A percentile compares a stretch with the other conserved stretches of the same genome.
These are phyloP conservation scores for Mycena galericulata DNA, from an alignment of 768 basidiomycete genomes.

Conservation along the genomic window DNA sequence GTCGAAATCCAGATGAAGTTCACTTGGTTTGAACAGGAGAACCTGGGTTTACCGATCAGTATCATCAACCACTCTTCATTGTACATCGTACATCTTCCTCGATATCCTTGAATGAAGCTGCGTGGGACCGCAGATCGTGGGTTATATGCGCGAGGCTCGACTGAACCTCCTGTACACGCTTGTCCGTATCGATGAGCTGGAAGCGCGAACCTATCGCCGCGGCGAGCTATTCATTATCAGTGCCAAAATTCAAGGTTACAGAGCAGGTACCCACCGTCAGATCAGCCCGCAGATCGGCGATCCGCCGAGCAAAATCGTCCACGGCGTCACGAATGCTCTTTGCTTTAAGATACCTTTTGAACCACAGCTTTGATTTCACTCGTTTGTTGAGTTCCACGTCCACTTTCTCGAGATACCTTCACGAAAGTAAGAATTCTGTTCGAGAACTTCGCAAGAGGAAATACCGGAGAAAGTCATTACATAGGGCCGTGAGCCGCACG, in stretches of 20 bases:
- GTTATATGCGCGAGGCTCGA: background rate
- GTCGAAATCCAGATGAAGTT: background rate
- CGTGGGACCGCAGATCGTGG: too few species aligned
- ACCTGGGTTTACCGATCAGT: background rate
- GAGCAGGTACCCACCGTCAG: background rate
- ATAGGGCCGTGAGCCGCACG: background rate
- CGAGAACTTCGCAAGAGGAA: background rate
- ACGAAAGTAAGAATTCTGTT: background rate
- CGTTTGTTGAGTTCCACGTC: background rate
- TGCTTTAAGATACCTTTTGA: slow-evolving; percentile 15
- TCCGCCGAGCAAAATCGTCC: background rate
- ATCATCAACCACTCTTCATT: too few species aligned
- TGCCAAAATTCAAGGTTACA: background rate
- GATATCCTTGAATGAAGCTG: background rate
- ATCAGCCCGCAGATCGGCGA: background rate
- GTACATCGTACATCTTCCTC: slow-evolving; percentile 7
- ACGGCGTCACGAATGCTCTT: background rate
- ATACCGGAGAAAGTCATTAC: background rate
- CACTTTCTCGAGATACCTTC: slow-evolving; percentile 14
- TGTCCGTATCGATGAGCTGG: slow-evolving; percentile 2
- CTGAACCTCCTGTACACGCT: background rate
- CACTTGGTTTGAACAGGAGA: slow-evolving; percentile 14
- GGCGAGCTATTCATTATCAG: background rate
- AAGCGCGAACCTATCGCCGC: slow-evolving; percentile 16
- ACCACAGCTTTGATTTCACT: slow-evolving; percentile 6